Evolutionary conservation across 2,329 filamentous ascomycete genomes (phyloP).

Genomic region (Colletotrichum lini): DNA sequence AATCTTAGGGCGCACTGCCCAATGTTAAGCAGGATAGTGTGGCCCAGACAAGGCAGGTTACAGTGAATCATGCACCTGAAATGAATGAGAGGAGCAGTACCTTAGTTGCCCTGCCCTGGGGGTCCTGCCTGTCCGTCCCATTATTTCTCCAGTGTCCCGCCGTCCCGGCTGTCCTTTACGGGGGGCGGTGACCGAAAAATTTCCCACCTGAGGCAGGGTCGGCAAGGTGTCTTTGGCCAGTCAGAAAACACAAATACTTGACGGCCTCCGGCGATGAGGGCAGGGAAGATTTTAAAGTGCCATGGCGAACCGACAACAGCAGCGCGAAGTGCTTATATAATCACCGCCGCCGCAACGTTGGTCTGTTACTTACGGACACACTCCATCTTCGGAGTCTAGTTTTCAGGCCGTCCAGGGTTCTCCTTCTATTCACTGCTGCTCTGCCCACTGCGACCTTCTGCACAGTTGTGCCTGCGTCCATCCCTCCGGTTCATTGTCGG

Average conservation of each 20-base stretch:
- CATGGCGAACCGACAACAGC: not conserved
- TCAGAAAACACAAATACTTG: conserved; percentile 12
- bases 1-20: conserved; percentile 5
- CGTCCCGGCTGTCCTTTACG: not conserved
- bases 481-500: conserved; percentile 15
- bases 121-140: not conserved
- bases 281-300: not conserved
- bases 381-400: not conserved
- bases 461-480: not conserved
- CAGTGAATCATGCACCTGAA: conserved; percentile 14
- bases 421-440: not conserved
- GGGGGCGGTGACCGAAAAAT: conserved; percentile 22
- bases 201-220: conserved; percentile 18
- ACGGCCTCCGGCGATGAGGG: conserved; percentile 1
- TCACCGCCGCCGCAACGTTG: not conserved
- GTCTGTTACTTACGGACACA: not conserved
- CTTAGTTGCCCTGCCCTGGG: conserved; percentile 10
- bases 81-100: not conserved
- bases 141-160: not conserved
- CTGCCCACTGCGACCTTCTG: conserved; percentile 15
- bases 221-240: conserved; percentile 1
- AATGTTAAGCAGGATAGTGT: not conserved
- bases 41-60: not conserved
- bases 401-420: not conserved
- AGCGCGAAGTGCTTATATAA: conserved; percentile 1